Evolutionary conservation across 139 green algal genomes (phyloP).

Genomic region (Coelastrella sp.): DNA sequence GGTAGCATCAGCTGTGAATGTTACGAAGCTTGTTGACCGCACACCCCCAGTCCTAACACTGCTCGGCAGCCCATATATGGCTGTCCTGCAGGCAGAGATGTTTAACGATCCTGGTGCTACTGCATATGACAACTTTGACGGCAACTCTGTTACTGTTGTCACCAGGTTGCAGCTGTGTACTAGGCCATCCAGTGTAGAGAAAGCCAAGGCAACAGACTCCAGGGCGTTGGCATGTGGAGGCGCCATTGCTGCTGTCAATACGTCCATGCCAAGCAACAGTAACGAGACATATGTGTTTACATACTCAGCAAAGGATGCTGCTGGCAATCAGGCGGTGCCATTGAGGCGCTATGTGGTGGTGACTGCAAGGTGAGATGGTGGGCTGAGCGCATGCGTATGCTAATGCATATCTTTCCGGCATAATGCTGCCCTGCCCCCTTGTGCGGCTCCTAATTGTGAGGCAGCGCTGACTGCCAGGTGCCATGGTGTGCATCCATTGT

Average conservation of each 20-base stretch:
- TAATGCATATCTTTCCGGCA: no score
- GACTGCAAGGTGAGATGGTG: background rate
- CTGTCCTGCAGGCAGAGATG: background rate
- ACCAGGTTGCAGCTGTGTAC: conserved; percentile 32
- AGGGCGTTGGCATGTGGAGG: background rate
- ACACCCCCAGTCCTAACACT: conserved; percentile 39
- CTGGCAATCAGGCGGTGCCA: conserved; percentile 39
- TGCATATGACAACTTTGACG: conserved; percentile 51
- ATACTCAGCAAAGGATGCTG: conserved; percentile 39
- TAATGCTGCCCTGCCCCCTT: no score
- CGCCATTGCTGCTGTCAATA: conserved; percentile 24
- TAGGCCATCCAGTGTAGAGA: background rate
- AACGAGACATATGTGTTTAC: conserved; percentile 33
- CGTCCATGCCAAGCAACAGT: background rate
- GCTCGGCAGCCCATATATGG: background rate
- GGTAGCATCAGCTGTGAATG: background rate
- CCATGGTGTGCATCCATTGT: background rate
- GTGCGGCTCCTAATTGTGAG: background rate
- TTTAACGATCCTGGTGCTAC: conserved; percentile 35
- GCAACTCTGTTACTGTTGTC: background rate
- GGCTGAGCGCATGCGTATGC: no score
- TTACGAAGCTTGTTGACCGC: conserved; percentile 32
- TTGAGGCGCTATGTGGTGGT: conserved; percentile 42
- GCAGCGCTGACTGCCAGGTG: background rate
- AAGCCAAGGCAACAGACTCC: background rate